Conservation (phyloP, 2,329 filamentous ascomycete genomes). For the Colletotrichum cordylinicola region DNA sequence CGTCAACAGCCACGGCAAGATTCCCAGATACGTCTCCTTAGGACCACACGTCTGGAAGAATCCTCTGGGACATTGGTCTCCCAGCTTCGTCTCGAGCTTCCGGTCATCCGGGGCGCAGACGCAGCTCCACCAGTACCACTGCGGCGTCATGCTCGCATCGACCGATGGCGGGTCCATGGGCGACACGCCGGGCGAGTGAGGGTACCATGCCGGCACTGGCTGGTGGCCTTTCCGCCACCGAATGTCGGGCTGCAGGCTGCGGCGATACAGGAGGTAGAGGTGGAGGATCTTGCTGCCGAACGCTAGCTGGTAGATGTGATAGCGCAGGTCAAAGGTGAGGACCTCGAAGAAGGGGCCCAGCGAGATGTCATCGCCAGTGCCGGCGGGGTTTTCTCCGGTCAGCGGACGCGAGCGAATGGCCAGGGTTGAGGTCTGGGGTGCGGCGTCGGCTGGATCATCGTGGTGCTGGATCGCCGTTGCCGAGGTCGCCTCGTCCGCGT, state of each 20-base stretch:
- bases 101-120: slow-evolving; percentile 20
- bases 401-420: not conserved
- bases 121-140: slow-evolving; percentile 25
- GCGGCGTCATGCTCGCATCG: slow-evolving; percentile 9
- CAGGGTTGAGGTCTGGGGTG: not conserved
- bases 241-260: slow-evolving; percentile 15
- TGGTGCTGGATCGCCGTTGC: not conserved
- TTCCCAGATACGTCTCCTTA: slow-evolving; percentile 14
- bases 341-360: slow-evolving; percentile 18
- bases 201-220: slow-evolving; percentile 19
- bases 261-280: slow-evolving; percentile 20
- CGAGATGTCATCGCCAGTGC: not conserved
- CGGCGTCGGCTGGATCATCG: not conserved
- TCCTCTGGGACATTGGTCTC: slow-evolving; percentile 17
- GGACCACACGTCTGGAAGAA: slow-evolving; percentile 20
- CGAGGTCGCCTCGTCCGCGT: slow-evolving; percentile 11
- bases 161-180: slow-evolving; percentile 19
- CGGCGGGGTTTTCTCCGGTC: not conserved
- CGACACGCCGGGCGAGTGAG: slow-evolving; percentile 20
- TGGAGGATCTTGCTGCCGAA: slow-evolving; percentile 18
- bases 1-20: slow-evolving; percentile 19
- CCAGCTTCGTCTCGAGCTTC: slow-evolving; percentile 14
- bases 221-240: slow-evolving; percentile 22
- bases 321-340: slow-evolving; percentile 18
- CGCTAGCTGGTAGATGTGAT: slow-evolving; percentile 21